A percentile compares a stretch with the other conserved stretches of the same genome.
Conservation (phyloP, 257 asterid genomes). For the Capsicum chinense region DNA sequence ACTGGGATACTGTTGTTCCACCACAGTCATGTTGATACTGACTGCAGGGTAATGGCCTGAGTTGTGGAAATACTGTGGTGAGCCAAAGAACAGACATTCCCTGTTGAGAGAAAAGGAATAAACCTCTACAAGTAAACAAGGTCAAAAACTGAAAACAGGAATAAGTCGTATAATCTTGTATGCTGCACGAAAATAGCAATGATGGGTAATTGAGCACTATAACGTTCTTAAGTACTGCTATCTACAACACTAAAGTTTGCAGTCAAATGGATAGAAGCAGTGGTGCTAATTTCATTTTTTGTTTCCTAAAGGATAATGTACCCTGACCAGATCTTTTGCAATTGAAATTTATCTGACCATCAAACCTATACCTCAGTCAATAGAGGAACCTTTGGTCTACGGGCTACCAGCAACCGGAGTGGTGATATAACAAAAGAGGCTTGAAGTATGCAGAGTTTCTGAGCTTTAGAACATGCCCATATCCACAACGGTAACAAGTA, state of each 20-base stretch:
- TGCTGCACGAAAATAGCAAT: background rate
- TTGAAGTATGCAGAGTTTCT: background rate
- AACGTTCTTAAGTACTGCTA: background rate
- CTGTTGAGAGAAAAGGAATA: slow-evolving; percentile 16
- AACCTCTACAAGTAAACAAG: background rate
- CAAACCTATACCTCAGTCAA: background rate
- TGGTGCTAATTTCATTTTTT: background rate
- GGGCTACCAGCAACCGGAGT: background rate
- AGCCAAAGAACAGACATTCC: slow-evolving; percentile 35
- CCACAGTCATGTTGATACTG: background rate
- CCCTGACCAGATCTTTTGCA: background rate
- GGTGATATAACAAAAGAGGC: background rate
- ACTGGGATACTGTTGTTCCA: slow-evolving; percentile 23
- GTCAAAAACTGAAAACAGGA: background rate
- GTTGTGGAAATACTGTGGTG: slow-evolving; percentile 31
- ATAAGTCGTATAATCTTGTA: background rate
- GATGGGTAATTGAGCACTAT: background rate
- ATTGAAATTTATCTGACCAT: background rate
- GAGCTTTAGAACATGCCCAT: background rate
- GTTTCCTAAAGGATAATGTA: background rate
- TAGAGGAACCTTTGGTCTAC: background rate
- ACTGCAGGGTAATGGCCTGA: slow-evolving; percentile 25
- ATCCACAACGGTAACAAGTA: background rate
- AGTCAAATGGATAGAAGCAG: background rate
- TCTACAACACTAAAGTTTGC: background rate